Base-by-base conservation (phyloP, 2,329 filamentous ascomycete species). In the Davidsoniella eucalypti region DNA sequence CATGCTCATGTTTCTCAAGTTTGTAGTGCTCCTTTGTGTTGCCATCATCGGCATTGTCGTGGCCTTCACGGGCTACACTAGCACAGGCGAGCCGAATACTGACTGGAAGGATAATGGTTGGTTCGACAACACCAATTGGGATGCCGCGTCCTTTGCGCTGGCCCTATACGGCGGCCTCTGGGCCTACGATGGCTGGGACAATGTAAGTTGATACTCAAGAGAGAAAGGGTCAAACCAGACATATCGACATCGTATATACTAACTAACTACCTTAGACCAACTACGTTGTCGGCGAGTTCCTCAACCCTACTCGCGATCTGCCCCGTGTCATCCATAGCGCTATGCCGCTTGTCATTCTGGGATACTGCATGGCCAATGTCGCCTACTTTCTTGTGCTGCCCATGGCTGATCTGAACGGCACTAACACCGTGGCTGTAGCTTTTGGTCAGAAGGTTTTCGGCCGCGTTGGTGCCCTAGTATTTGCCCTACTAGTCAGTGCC, bases 111-210 rank as follows among this genome's bases (percentile, higher is more conserved):
- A 76, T 2, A 78, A 78, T 41, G 76, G 79, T 43, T 95, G 92
- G 90, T 96, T 96, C 60, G 81, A 87, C 50, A 81, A 82, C 51
- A 95, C 90, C 4, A 86, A 76, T 55, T 77, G 71, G 12, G 83
- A 88, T 61, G 73, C 84, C 47, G 93, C 83, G 44, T 81, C 80
- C 57, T 96, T 88, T 84, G 92, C 92, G 2, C 83, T 98, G 44
- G 92, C 92, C 0, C 67, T 98, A 44, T 98, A 98, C 63, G 90
- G 87, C 14, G 92, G 92, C 7, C 72, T 98, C 4, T 98, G 92
- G 92, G 92, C 92, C 1, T 98, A 92, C 65, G 92, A 98, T 62
- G 92, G 92, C 26, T 98, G 92, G 92, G 92, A 98, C 62, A 98
- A 98, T 64, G 87, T 92, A 67, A 68, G 82, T 71, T 44, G 4